These are phyloP conservation scores for Singerocomus inundabilis DNA, from an alignment of 1,284 basidiomycete genomes.

Conservation along the genomic window DNA sequence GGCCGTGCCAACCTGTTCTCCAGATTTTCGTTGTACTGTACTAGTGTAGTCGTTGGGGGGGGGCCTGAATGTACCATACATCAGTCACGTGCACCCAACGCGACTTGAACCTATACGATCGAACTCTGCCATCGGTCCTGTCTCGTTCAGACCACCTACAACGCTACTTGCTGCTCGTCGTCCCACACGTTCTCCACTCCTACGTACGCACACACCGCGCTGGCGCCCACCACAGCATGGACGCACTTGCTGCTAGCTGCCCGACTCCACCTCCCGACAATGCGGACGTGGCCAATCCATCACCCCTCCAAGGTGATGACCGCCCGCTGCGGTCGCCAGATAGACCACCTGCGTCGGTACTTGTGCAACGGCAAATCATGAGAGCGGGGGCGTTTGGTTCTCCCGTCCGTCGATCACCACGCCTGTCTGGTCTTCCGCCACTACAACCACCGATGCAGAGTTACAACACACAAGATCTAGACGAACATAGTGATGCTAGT, in stretches of 20 bases:
- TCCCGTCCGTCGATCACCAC: slow-evolving; percentile 51
- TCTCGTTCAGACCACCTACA: not conserved
- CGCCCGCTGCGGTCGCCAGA: slow-evolving; percentile 57
- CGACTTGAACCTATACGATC: slow-evolving; percentile 30
- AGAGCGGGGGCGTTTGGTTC: slow-evolving; percentile 31
- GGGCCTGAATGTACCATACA: not conserved
- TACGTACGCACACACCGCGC: not conserved
- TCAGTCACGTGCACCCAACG: slow-evolving; percentile 33
- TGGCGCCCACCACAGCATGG: slow-evolving; percentile 20
- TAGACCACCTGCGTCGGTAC: slow-evolving; percentile 40
- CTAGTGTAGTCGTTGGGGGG: not conserved
- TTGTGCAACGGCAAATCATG: slow-evolving; percentile 33
- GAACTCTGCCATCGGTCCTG: not conserved
- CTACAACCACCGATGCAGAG: slow-evolving; percentile 23
- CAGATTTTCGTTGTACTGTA: slow-evolving; percentile 10
- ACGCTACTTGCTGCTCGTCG: not conserved
- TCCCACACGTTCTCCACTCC: not conserved
- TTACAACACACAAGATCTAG: slow-evolving; percentile 10
- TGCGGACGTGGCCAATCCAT: slow-evolving; percentile 38
- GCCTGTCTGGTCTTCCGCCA: slow-evolving; percentile 41
- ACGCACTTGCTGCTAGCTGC: slow-evolving; percentile 12
- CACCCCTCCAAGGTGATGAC: slow-evolving; percentile 47
- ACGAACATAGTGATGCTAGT: slow-evolving; percentile 19
- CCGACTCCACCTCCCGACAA: slow-evolving; percentile 27
- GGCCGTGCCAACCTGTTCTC: not conserved